phyloP scores from a whole-genome alignment of 257 asterid species.

The Nemophila menziesii region DNA sequence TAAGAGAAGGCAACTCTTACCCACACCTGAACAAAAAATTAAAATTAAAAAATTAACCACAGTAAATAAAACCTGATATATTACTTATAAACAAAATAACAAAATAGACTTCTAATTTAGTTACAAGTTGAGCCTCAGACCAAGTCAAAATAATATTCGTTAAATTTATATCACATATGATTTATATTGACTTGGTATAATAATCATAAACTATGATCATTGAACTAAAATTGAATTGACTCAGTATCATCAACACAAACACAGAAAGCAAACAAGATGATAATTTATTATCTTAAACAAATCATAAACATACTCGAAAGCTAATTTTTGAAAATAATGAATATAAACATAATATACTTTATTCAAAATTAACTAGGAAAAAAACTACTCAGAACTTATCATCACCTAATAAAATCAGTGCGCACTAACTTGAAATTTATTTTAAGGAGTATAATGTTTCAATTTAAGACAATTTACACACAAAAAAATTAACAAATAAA shows the following conservation, averaged over 20 bases:
- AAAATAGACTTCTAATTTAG: not conserved
- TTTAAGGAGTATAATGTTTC: not conserved
- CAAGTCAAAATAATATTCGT: not conserved
- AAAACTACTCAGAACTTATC: not conserved
- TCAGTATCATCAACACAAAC: no score
- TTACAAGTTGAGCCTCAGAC: not conserved
- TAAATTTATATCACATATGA: not conserved
- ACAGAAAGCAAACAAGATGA: not conserved
- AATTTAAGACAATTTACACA: not conserved
- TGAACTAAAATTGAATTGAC: no score
- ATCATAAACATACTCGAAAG: not conserved
- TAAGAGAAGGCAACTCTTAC: slow-evolving; percentile 97
- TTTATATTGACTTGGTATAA: not conserved
- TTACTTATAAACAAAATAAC: not conserved
- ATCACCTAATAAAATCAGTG: not conserved
- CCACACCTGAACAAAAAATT: slow-evolving; percentile 27
- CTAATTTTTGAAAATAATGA: not conserved
- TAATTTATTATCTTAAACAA: no score
- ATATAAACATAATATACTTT: no score
- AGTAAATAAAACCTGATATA: not conserved
- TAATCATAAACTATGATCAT: not conserved
- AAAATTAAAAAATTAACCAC: not conserved
- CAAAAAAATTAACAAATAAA: not conserved
- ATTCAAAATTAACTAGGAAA: not conserved
- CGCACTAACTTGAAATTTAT: no score